phyloP scores from a whole-genome alignment of 805 yeast species.

The Ascoidea rubescens region DNA sequence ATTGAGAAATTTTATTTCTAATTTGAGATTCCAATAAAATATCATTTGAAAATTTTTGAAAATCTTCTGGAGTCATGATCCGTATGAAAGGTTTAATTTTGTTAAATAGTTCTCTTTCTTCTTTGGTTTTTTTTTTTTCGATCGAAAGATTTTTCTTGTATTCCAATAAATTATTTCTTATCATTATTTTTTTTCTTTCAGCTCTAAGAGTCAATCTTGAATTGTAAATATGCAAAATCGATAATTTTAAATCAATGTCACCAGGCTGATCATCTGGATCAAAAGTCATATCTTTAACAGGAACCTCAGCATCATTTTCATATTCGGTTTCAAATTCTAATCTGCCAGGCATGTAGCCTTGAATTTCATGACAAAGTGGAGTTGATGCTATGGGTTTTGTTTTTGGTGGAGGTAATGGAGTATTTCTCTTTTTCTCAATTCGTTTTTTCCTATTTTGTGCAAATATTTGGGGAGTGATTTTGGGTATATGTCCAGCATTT shows the following conservation, averaged over 20 bases:
- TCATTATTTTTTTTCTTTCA: conserved; percentile 73
- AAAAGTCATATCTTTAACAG: conserved; percentile 89
- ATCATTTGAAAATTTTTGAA: conserved; percentile 58
- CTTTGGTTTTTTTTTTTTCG: conserved; percentile 80
- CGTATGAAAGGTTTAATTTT: conserved; percentile 72
- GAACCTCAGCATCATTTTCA: conserved; percentile 91
- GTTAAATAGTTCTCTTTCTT: conserved; percentile 72
- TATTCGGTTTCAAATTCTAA: conserved; percentile 92
- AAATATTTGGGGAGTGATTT: conserved; percentile 53
- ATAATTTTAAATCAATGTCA: conserved; percentile 81
- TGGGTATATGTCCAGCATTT: too few relatives aligned
- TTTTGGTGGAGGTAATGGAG: conserved; percentile 72
- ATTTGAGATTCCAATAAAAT: conserved; percentile 65
- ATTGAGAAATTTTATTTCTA: conserved; percentile 69
- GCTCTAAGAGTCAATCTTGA: conserved; percentile 84
- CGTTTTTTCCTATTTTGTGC: conserved; percentile 52
- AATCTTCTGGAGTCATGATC: conserved; percentile 70
- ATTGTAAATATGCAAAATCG: conserved; percentile 80
- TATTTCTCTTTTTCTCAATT: conserved; percentile 55
- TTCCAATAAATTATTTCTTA: conserved; percentile 68
- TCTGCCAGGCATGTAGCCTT: conserved; percentile 98
- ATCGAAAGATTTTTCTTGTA: conserved; percentile 67
- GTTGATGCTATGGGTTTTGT: conserved; percentile 83
- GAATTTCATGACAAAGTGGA: conserved; percentile 93
- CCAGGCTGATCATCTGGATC: conserved; percentile 84